Base-by-base conservation (phyloP, 148 eudicot species). In the Linanthus parryae region DNA sequence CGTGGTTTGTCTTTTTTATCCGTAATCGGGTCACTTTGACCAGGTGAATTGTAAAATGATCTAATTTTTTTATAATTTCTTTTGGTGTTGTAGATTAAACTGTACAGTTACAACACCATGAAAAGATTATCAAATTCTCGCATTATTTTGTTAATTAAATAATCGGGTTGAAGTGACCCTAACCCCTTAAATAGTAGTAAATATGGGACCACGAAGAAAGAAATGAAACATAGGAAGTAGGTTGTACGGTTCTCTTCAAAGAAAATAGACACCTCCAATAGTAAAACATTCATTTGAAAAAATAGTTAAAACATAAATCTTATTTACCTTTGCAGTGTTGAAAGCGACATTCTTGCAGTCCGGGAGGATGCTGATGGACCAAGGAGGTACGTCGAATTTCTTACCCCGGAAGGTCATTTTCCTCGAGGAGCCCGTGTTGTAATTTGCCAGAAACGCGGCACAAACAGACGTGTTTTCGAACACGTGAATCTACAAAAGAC, bases 301-400 rank as follows among this genome's bases (percentile, higher is more conserved):
- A n/a, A n/a, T 4, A 31, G 10, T 31, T 10, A 4, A 8, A 38
- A 38, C 43, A 38, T 7, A 7, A n/a, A 5, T 38, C 9, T n/a
- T 31, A 20, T 69, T 64, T 70, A 84, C 98, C 70, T 53, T 77
- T 40, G 96, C 98, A 25, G 94, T 92, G 86, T 92, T 91, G 67
- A 76, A 92, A 39, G 72, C 88, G 53, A 36, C 96, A 52, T 45
- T 77, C 57, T 84, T 87, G 78, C 98, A 92, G 53, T 84, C 87
- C 29, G 87, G 95, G 22, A 92, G 90, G 55, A 92, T 92, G 69
- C 94, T 87, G 64, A 92, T 34, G 21, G 98, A 92, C 98, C 98
- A 92, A 69, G 98, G 76, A 37, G 96, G 94, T 27, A 92, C 65
- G 13, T 92, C 68, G 57, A 74, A 83, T 63, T 73, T 68, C 56